These are phyloP conservation scores for Linnemannia schmuckeri DNA, from an alignment of 192 early-diverging fungal species.

Conservation along the genomic window DNA sequence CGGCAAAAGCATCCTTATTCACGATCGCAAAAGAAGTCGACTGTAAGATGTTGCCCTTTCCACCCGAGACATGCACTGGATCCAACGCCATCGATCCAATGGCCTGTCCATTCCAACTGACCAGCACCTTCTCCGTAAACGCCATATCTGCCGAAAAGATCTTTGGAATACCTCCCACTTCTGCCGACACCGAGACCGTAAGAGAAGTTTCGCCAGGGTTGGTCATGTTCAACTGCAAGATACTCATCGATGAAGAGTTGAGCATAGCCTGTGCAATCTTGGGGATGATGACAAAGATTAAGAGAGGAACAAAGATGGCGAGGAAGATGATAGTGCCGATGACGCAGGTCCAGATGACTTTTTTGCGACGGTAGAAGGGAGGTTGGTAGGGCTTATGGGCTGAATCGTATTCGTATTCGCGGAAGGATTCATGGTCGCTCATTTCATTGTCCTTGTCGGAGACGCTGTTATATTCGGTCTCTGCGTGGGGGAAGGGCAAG, in stretches of 20 bases:
- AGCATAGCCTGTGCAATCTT: slow-evolving; percentile 41
- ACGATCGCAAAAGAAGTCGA: slow-evolving; percentile 25
- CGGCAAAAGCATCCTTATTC: slow-evolving; percentile 22
- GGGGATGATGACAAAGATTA: slow-evolving; percentile 57
- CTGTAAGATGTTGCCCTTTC: slow-evolving; percentile 35
- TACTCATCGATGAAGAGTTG: slow-evolving; percentile 31
- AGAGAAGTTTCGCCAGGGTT: slow-evolving; percentile 25
- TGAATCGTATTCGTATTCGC: slow-evolving; percentile 32
- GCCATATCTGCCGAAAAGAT: slow-evolving; percentile 47
- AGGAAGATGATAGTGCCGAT: slow-evolving; percentile 56
- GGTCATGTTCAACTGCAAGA: slow-evolving; percentile 45
- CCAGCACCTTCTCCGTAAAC: slow-evolving; percentile 29
- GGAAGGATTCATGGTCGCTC: slow-evolving; percentile 6
- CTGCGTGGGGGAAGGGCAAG: slow-evolving; percentile 21
- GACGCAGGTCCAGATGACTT: slow-evolving; percentile 59
- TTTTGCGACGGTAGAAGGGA: slow-evolving; percentile 63
- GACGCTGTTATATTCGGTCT: slow-evolving; percentile 39
- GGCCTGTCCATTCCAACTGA: slow-evolving; percentile 20
- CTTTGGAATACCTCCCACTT: slow-evolving; percentile 41
- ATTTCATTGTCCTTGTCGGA: neutral
- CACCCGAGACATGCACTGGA: slow-evolving; percentile 39
- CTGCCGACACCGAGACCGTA: slow-evolving; percentile 22
- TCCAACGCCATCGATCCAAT: slow-evolving; percentile 48
- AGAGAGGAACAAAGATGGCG: slow-evolving; percentile 59
- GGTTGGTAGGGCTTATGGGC: slow-evolving; percentile 30